phyloP scores from a whole-genome alignment of 2,329 filamentous ascomycete species.

The Fusarium sp. region DNA sequence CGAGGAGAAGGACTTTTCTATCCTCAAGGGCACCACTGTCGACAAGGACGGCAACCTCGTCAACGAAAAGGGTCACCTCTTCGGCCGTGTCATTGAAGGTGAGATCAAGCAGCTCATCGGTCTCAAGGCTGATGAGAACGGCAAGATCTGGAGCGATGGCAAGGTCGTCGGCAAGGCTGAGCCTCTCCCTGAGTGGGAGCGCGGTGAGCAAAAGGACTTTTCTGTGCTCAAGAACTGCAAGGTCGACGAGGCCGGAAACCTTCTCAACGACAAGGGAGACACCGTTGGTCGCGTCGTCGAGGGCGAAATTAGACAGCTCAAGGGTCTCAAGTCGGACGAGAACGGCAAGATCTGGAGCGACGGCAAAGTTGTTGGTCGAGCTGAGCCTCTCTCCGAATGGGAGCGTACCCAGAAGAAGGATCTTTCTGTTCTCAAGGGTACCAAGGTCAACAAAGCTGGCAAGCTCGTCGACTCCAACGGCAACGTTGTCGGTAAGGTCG shows the following conservation, averaged over 20 bases:
- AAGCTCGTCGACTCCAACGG: conserved; percentile 68
- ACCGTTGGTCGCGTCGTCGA: conserved; percentile 71
- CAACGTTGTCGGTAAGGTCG: conserved; percentile 69
- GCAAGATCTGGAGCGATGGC: conserved; percentile 75
- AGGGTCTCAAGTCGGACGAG: conserved; percentile 74
- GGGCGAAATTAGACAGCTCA: conserved; percentile 72
- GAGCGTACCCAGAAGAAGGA: conserved; percentile 58
- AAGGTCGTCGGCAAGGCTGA: conserved; percentile 76
- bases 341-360: conserved; percentile 76
- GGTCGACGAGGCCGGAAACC: conserved; percentile 64
- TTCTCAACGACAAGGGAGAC: conserved; percentile 64
- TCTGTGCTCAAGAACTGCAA: conserved; percentile 33
- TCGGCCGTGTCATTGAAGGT: conserved; percentile 76
- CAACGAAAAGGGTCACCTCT: conserved; percentile 62
- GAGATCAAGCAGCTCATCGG: conserved; percentile 73
- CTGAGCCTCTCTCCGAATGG: conserved; percentile 70
- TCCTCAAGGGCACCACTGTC: conserved; percentile 62
- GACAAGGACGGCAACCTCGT: conserved; percentile 71
- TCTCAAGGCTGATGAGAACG: conserved; percentile 74
- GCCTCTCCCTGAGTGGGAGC: conserved; percentile 68
- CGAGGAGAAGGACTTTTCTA: conserved; percentile 35
- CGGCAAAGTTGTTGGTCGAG: conserved; percentile 74
- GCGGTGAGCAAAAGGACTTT: conserved; percentile 51
- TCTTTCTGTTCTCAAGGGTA: conserved; percentile 62
- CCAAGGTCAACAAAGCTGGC: conserved; percentile 70